Evolutionary conservation across 2,329 filamentous ascomycete genomes (phyloP), one percentile per base, ranked within the genome.

Genomic region (Colletotrichum simmondsii): DNA sequence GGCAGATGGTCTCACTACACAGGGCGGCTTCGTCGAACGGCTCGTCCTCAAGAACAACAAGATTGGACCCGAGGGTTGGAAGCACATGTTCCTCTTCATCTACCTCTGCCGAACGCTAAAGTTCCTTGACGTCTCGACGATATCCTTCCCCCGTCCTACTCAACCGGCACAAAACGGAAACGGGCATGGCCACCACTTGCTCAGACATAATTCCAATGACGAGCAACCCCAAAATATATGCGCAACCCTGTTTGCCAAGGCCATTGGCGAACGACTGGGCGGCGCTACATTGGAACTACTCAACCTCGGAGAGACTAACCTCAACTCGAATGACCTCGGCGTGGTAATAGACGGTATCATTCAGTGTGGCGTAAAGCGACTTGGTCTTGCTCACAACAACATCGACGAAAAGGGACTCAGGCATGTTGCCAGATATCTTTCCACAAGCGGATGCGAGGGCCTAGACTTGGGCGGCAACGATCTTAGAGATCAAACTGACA

Each of bases 11-110:
- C 71, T 81, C 1, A 82, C 84, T 14, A 83, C 87, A 2, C 87
- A 90, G 64, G 90, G 90, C 60, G 95, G 95, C 19, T 91, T 97
- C 1, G 90, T 98, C 5, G 95, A 98, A 83, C 93, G 95, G 74
- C 84, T 99, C 7, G 93, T 94, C 2, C 83, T 99, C 54, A 98
- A 97, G 83, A 95, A 97, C 83, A 98, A 98, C 80, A 96, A 95
- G 78, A 92, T 98, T 72, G 93, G 94, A 0, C 87, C 88, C 0
- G 93, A 97, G 75, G 97, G 96, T 19, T 99, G 97, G 97, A 95
- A 93, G 78, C 92, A 98, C 79, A 92, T 98, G 70, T 93, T 93
- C 53, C 86, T 98, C 7, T 99, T 98, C 80, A 87, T 98, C 65
- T 94, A 98, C 82, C 92, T 98, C 86, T 98, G 94, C 77, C 92